Conservation (phyloP, 768 basidiomycete genomes). For the Leucocoprinus birnbaumii region DNA sequence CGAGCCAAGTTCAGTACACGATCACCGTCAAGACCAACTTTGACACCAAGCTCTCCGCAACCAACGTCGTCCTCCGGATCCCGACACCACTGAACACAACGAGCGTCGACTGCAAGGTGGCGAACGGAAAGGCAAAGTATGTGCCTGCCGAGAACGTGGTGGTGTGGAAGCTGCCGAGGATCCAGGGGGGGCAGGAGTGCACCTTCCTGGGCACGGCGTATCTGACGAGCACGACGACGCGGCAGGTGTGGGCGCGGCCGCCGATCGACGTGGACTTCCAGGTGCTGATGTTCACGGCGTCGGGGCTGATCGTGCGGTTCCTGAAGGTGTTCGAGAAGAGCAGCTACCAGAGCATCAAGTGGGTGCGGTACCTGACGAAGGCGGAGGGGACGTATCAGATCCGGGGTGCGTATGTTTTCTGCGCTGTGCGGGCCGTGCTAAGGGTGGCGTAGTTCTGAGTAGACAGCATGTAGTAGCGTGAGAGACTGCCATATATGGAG, state of each 20-base stretch:
- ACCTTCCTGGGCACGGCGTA: conserved; percentile 81
- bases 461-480: conserved; percentile 1
- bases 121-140: conserved; percentile 95
- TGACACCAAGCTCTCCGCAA: conserved; percentile 88
- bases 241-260: conserved; percentile 96
- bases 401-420: conserved; percentile 57
- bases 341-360: conserved; percentile 92
- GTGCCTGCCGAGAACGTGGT: conserved; percentile 94
- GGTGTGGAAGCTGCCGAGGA: conserved; percentile 94
- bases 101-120: conserved; percentile 87
- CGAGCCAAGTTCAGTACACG: conserved; percentile 87
- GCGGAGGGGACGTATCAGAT: conserved; percentile 94
- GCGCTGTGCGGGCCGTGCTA: neutral
- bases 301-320: conserved; percentile 94
- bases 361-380: conserved; percentile 94
- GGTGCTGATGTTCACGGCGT: conserved; percentile 98
- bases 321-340: conserved; percentile 97
- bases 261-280: conserved; percentile 99
- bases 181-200: conserved; percentile 92
- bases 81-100: conserved; percentile 97
- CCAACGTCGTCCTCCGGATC: conserved; percentile 88
- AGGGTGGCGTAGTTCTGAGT: conserved; percentile 10
- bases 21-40: conserved; percentile 88
- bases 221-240: conserved; percentile 83
- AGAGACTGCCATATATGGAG: conserved; percentile 8